Base-by-base conservation (phyloP, 139 green algal species). In the Picochlorum sp. region DNA sequence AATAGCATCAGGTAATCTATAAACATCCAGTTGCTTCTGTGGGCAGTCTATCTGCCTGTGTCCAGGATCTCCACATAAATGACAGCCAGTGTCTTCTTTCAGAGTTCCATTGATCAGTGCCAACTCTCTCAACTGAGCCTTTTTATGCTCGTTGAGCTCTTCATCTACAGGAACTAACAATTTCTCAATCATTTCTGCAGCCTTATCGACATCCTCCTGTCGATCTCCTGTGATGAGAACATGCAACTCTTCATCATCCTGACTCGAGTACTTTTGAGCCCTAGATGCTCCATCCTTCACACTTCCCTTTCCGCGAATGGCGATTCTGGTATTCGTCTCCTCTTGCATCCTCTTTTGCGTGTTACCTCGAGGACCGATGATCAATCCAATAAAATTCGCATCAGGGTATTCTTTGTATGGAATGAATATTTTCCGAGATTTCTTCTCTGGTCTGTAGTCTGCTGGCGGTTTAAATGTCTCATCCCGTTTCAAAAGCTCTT, bases 301-400 rank as follows among this genome's bases (percentile, higher is more conserved):
- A 16, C 61, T 81, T 15, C 90, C 90, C 63, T 81, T 84, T 14
- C 90, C 88, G 3, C 79, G 41, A 64, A 98, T 96, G 16, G 92
- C 90, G 59, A 98, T 98, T 79, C 95, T 96, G 51, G 85, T 92
- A 74, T 93, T 94, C 44, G 93, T 98, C 75, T 98, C 92, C 45
- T 80, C 79, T 78, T 98, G 81, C 92, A 98, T 97, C 30, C 89
- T 79, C 81, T 98, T 98, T 74, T 98, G 93, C 66, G 87, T 98
- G 80, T 97, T 97, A 57, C 93, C 93, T 30, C 93, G 85, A 16
- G 93, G 93, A 7, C 93, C 93, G n/a, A 98, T 97, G 79, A 98
- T 98, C n/a, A 98, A 76, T 5, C 90, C 93, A 28, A 98, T 96
- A 79, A 97, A 98, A 73, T 98, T 98, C 83, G 96, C 96, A 30